These are phyloP conservation scores for Coccinonectria pachysandricola DNA, from an alignment of 2,329 filamentous ascomycete genomes.

Conservation along the genomic window DNA sequence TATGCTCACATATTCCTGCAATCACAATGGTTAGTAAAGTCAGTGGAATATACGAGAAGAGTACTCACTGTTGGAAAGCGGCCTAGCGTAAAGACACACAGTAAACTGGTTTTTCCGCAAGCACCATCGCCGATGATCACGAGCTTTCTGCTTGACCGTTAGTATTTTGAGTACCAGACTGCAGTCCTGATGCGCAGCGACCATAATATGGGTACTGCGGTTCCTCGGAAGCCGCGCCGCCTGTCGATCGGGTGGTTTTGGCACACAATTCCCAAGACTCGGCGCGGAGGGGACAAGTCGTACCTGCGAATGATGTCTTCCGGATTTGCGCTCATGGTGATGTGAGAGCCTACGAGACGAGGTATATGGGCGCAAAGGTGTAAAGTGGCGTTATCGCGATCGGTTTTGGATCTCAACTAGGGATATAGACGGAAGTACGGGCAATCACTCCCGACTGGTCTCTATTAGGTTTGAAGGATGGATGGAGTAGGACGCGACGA, in stretches of 20 bases:
- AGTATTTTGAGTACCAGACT: conserved; percentile 4
- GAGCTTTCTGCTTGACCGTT: conserved; percentile 57
- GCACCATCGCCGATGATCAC: conserved; percentile 97
- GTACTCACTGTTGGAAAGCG: conserved; percentile 89
- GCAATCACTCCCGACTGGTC: no score
- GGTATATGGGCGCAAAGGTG: conserved; percentile 4
- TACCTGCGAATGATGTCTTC: conserved; percentile 59
- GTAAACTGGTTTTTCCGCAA: conserved; percentile 93
- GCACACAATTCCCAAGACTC: no score
- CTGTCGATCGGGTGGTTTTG: no score
- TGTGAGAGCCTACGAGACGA: conserved; percentile 6
- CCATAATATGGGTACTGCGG: no score
- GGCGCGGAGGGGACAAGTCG: conserved; percentile 14
- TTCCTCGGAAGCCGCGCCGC: no score
- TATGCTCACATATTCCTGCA: conserved; percentile 52
- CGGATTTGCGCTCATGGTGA: conserved; percentile 34
- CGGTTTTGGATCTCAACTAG: conserved; percentile 10
- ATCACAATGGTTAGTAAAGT: conserved; percentile 18
- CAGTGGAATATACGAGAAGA: conserved; percentile 4
- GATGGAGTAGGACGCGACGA: no score
- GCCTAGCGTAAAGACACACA: conserved; percentile 94
- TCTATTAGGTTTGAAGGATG: no score
- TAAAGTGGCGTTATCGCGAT: conserved; percentile 5
- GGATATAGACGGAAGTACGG: no score
- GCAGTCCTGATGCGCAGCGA: no score